phyloP scores from a whole-genome alignment of 805 yeast species.

The Ogataea methylovora region DNA sequence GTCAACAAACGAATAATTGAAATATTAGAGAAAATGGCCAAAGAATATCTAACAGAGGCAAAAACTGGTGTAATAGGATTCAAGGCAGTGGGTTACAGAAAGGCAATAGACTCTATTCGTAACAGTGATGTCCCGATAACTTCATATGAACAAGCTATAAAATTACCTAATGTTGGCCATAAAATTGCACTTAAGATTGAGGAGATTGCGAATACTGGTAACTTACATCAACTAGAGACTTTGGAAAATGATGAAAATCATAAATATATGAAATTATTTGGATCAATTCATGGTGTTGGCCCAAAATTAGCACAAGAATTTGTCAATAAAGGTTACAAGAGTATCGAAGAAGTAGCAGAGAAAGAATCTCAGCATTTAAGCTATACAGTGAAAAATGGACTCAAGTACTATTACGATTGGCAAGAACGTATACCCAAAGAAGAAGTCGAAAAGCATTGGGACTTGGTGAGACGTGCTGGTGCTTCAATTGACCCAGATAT shows the following conservation, averaged over 20 bases:
- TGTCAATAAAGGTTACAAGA: constrained; percentile 30
- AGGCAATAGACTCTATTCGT: constrained; percentile 33
- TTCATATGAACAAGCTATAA: constrained; percentile 29
- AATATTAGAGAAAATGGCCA: constrained; percentile 23
- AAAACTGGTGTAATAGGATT: constrained; percentile 22
- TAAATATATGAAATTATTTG: constrained; percentile 24
- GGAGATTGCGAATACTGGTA: constrained; percentile 34
- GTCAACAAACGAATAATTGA: constrained; percentile 23
- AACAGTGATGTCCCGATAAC: constrained; percentile 20
- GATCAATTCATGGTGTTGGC: constrained; percentile 45
- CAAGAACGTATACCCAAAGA: constrained; percentile 33
- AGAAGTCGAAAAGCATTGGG: constrained; percentile 35
- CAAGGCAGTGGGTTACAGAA: constrained; percentile 33
- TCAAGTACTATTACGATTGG: constrained; percentile 43
- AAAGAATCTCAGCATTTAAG: constrained; percentile 11
- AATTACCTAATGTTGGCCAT: constrained; percentile 33
- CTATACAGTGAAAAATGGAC: constrained; percentile 28
- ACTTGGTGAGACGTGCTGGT: constrained; percentile 18
- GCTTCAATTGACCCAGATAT: constrained; percentile 8
- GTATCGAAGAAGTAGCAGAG: constrained; percentile 29
- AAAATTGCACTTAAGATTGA: constrained; percentile 36
- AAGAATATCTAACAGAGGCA: constrained; percentile 24
- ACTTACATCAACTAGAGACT: constrained; percentile 11
- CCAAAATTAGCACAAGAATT: constrained; percentile 31
- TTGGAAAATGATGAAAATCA: constrained; percentile 15